phyloP scores from a whole-genome alignment of 768 basidiomycete species.

The Amanita inopinata region DNA sequence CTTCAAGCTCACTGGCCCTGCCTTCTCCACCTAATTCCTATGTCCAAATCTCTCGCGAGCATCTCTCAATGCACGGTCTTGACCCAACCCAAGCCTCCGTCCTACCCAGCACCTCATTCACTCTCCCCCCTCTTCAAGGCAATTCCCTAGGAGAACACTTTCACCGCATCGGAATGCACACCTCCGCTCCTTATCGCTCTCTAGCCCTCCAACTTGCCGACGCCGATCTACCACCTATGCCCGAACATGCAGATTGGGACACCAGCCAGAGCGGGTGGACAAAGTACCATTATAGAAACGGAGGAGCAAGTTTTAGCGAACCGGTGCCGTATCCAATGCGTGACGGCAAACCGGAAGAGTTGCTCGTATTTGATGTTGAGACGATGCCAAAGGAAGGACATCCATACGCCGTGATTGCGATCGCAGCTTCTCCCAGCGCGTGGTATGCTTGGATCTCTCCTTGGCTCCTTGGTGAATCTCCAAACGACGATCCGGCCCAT shows the following conservation, averaged over 20 bases:
- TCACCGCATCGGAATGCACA: constrained; percentile 57
- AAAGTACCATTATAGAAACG: constrained; percentile 42
- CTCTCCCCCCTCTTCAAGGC: constrained; percentile 80
- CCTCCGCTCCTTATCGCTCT: constrained; percentile 70
- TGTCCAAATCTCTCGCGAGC: constrained; percentile 69
- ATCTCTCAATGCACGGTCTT: constrained; percentile 75
- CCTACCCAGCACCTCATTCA: constrained; percentile 71
- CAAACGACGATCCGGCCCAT: constrained; percentile 44
- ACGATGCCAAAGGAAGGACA: constrained; percentile 71
- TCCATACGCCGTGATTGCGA: constrained; percentile 81
- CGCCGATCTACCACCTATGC: constrained; percentile 45
- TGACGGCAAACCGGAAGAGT: constrained; percentile 52
- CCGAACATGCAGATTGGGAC: constrained; percentile 31
- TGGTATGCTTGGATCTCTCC: constrained; percentile 99
- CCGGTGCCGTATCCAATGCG: constrained; percentile 60
- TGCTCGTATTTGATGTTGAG: constrained; percentile 91
- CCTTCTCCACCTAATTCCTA: constrained; percentile 23
- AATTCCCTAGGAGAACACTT: constrained; percentile 82
- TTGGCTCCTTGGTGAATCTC: constrained; percentile 64
- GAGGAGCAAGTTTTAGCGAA: constrained; percentile 73
- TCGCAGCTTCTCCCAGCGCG: constrained; percentile 68
- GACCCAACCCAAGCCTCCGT: constrained; percentile 72
- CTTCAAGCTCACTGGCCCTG: constrained; percentile 32
- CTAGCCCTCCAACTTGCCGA: constrained; percentile 52
- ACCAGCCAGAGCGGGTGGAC: constrained; percentile 37